A percentile compares a stretch with the other conserved stretches of the same genome.
These are phyloP conservation scores for Grosmannia penicillata DNA, from an alignment of 2,329 filamentous ascomycete genomes.

Conservation along the genomic window DNA sequence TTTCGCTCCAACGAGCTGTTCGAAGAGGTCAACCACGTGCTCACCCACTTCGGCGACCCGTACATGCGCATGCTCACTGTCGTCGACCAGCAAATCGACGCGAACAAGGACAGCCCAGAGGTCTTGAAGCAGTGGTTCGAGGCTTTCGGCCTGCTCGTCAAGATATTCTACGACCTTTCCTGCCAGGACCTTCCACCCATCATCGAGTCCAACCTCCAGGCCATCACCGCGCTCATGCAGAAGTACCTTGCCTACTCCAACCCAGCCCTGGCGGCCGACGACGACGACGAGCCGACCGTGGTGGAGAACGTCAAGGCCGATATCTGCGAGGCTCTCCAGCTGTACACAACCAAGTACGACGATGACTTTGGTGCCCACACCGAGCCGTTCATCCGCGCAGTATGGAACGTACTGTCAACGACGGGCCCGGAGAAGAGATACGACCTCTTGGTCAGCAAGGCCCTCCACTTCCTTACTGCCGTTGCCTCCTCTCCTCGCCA, in stretches of 20 bases:
- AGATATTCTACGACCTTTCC: constrained; percentile 92
- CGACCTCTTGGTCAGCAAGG: constrained; percentile 86
- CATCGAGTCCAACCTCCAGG: constrained; percentile 75
- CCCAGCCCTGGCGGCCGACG: constrained; percentile 48
- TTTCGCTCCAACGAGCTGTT: constrained; percentile 89
- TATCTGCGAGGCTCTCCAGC: constrained; percentile 78
- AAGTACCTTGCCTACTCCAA: constrained; percentile 91
- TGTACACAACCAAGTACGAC: constrained; percentile 90
- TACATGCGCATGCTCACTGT: constrained; percentile 71
- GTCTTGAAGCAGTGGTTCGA: constrained; percentile 66
- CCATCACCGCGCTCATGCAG: constrained; percentile 66
- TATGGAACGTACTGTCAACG: constrained; percentile 80
- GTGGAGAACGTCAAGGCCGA: constrained; percentile 82
- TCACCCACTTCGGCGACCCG: constrained; percentile 67
- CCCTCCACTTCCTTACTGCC: constrained; percentile 84
- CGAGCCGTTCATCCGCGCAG: constrained; percentile 72
- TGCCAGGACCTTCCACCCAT: constrained; percentile 90
- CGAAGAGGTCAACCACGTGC: constrained; percentile 91
- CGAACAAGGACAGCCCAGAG: constrained; percentile 61
- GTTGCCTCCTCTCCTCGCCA: constrained; percentile 68
- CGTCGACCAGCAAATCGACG: constrained; percentile 56
- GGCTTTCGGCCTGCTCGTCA: constrained; percentile 75
- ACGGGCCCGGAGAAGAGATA: constrained; percentile 83
- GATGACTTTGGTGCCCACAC: constrained; percentile 78
- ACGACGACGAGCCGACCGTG: constrained; percentile 82